Percentiles rank a stretch among this genome's conserved stretches.
Conservation (phyloP, 768 basidiomycete genomes). For the Polyporus arcularius region DNA sequence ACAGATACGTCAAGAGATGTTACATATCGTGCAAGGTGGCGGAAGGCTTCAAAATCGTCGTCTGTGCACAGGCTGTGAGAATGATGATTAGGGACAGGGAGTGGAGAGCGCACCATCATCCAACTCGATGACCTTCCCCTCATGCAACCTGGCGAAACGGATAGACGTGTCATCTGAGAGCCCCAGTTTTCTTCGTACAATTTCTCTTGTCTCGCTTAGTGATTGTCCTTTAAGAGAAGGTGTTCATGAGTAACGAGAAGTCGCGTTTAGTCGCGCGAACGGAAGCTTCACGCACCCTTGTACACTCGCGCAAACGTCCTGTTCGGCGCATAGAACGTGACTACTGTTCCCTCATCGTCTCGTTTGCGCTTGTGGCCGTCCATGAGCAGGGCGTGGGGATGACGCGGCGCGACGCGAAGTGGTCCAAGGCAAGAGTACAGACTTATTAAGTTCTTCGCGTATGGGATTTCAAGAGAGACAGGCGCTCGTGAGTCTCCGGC, state of each 20-base stretch:
- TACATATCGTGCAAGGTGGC: constrained; percentile 38
- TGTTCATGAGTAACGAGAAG: neutral
- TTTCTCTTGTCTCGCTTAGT: constrained; percentile 55
- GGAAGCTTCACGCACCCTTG: constrained; percentile 34
- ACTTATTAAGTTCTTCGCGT: neutral
- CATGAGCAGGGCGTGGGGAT: neutral
- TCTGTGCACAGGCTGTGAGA: constrained; percentile 42
- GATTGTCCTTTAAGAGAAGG: constrained; percentile 51
- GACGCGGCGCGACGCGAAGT: neutral
- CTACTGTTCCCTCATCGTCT: constrained; percentile 28
- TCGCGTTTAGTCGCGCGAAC: neutral
- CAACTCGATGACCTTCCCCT: constrained; percentile 58
- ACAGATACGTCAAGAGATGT: constrained; percentile 15
- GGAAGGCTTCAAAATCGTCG: constrained; percentile 79
- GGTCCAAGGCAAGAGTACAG: neutral
- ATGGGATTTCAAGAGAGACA: constrained; percentile 3
- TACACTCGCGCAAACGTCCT: constrained; percentile 44
- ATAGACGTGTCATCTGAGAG: constrained; percentile 40
- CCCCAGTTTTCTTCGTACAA: constrained; percentile 63
- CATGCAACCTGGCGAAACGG: constrained; percentile 54
- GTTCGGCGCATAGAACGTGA: constrained; percentile 42
- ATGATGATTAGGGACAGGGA: neutral
- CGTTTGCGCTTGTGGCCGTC: constrained; percentile 9
- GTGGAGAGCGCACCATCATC: constrained; percentile 63
- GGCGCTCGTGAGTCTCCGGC: constrained; percentile 10